phyloP scores from a whole-genome alignment of 2,329 filamentous ascomycete genomes.

The Cercospora canescens region DNA sequence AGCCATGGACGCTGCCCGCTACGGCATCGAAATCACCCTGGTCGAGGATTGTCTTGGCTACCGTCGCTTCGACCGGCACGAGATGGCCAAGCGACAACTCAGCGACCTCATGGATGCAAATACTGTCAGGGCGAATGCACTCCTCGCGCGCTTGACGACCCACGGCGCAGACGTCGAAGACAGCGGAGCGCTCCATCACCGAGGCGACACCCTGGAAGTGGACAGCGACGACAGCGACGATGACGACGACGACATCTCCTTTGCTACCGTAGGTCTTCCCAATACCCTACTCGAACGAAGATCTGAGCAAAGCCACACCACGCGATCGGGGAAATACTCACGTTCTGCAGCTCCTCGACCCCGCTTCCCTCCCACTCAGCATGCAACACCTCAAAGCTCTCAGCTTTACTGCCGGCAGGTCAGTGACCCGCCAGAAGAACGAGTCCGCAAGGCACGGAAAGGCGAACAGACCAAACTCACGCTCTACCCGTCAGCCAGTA shows the following conservation, averaged over 20 bases:
- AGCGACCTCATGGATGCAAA: conserved; percentile 73
- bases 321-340: conserved; percentile 21
- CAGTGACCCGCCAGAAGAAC: conserved; percentile 1
- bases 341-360: conserved; percentile 21
- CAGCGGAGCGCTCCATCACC: background rate
- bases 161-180: conserved; percentile 15
- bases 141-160: conserved; percentile 22
- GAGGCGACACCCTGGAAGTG: conserved; percentile 12
- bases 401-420: conserved; percentile 29
- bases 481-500: conserved; percentile 15
- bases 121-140: conserved; percentile 58
- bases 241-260: conserved; percentile 23
- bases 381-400: conserved; percentile 41
- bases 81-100: conserved; percentile 69
- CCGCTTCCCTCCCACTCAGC: conserved; percentile 26
- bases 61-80: conserved; percentile 67
- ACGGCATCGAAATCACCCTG: conserved; percentile 84
- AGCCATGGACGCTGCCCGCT: conserved; percentile 82
- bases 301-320: conserved; percentile 12
- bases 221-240: conserved; percentile 21
- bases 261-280: conserved; percentile 24
- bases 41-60: conserved; percentile 88
- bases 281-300: conserved; percentile 14
- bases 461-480: conserved; percentile 20
- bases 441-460: conserved; percentile 7